Evolutionary conservation across 148 eudicot genomes (phyloP), one percentile per base, ranked within the genome.

Genomic region (Beta vulgaris): DNA sequence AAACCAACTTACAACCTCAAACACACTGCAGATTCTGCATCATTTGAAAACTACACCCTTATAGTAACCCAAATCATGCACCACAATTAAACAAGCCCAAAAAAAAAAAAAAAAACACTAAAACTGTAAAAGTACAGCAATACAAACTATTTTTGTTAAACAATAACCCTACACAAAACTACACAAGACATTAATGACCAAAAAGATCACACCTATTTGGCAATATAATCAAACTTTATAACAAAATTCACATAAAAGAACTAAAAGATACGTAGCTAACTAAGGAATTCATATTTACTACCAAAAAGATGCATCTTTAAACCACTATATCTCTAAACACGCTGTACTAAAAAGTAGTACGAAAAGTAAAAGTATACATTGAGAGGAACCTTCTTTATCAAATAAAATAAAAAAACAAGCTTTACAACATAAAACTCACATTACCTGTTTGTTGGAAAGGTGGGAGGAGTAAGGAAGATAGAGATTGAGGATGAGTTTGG

Each of bases 401-500:
- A 28, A 55, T 7, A 23, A 1, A 39, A 68, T 15, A 36, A 7
- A 51, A 26, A 18, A 40, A 29, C 19, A 66, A 26, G 7, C 26
- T 4, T 61, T 31, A 31, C 8, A 6, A 59, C 5, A 6, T 23
- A 26, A 71, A 37, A 14, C 25, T 7, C 0, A 23, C 14, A 4
- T 25, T 39, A 88, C 91, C 95, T 86, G 85, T 53, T 82, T 76
- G 53, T 48, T 32, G 53, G 88, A 71, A n/a, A 84, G 78, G 42
- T 82, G 77, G 4, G 86, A 75, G 35, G 86, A 55, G 76, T 86
- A 82, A 19, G 88, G 90, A 70, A 88, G 86, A 26, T 82, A 70
- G 54, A 90, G 73, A 68, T 85, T 88, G 57, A 90, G 84, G 21
- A 86, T 82, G 36, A 88, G 74, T 66, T 90, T 90, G 23, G 91